Conservation (phyloP, 2,329 filamentous ascomycete genomes). For the Cordyceps javanica region DNA sequence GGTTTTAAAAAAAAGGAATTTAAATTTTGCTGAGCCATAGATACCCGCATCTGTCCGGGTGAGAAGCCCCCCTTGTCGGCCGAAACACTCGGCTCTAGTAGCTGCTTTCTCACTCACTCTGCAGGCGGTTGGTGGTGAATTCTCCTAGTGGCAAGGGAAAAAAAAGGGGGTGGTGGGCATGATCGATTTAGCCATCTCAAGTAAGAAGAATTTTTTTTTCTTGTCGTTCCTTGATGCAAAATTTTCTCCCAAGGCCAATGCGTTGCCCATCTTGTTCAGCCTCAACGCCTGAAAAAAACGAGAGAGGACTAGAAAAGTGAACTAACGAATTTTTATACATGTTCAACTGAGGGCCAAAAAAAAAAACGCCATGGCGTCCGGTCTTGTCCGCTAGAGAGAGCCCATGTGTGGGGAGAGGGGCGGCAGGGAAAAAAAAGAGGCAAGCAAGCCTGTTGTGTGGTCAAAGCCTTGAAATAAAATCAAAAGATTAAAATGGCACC, state of each 20-base stretch:
- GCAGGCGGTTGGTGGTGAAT: no score
- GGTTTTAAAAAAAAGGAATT: background rate
- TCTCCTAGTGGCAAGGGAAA: background rate
- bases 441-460: no score
- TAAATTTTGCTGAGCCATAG: background rate
- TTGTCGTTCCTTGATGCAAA: no score
- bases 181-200: no score
- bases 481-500: background rate
- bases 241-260: background rate
- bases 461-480: background rate
- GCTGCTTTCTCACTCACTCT: background rate
- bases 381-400: background rate
- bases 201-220: background rate
- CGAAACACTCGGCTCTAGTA: background rate
- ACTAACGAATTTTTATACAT: no score
- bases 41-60: conserved; percentile 10
- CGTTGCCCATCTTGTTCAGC: background rate
- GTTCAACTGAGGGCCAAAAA: no score
- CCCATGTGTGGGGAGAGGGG: no score
- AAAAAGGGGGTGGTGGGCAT: no score
- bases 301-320: no score
- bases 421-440: background rate
- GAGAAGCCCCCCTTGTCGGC: background rate
- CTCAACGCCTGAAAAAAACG: background rate
- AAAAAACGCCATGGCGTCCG: background rate